Evolutionary conservation across 495 filamentous ascomycete species (phyloP), one percentile per base, ranked within the genome.

Genomic region (Xylaria telfairii): DNA sequence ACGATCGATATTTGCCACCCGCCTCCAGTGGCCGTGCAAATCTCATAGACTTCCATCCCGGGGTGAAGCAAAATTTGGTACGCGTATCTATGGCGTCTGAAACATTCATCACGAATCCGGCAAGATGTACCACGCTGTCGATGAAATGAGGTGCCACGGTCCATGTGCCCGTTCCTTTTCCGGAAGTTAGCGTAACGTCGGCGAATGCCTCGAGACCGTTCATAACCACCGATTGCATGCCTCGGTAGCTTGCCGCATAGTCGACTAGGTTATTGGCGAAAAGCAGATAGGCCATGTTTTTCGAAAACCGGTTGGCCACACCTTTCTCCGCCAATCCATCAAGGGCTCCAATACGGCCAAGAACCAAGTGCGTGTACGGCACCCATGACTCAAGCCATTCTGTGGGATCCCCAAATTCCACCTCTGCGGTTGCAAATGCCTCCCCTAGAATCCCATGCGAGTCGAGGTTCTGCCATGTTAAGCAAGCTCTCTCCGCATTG

Each of bases 41-140:
- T 1, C 81, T 78, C 57, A 80, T 72, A 0, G 61, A 67, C 0
- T 61, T 24, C 75, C 80, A 84, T 0, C 83, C 82, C 3, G 79
- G 81, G 0, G 81, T 83, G 12, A 84, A 4, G 73, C 60, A 68
- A 84, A 71, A 79, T 79, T 66, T 77, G 7, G 26, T 5, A 65
- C 44, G 72, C 71, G 5, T 75, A 73, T 91, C 86, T 4, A 84
- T 83, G 17, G 80, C 81, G 75, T 90, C 89, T 68, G 86, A 90
- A 9, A 84, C 88, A 70, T 92, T 92, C 82, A 91, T 87, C 37
- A 87, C 85, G 75, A 92, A 91, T 8, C 90, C 90, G n/a, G 87
- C 84, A 8, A 88, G 70, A 66, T 87, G 83, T 17, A 77, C 78
- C 41, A 84, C 71, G 49, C 85, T 87, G 76, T 91, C 90, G 57